phyloP scores from a whole-genome alignment of 139 green algal species.

The Closterium sp. region DNA sequence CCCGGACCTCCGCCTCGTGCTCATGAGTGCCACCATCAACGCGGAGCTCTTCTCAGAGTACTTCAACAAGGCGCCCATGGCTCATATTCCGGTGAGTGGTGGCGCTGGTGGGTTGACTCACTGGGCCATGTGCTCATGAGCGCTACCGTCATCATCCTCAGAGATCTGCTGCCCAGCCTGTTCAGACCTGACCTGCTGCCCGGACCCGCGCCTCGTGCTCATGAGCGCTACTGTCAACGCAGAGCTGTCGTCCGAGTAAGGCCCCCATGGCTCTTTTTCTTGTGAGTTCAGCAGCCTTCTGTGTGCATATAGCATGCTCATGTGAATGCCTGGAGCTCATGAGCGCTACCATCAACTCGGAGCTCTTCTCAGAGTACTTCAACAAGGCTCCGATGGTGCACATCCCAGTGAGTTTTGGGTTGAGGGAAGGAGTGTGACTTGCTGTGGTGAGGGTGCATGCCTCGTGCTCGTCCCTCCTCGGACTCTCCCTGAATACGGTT shows the following conservation, averaged over 20 bases:
- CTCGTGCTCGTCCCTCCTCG: no score
- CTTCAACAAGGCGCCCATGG: conserved; percentile 70
- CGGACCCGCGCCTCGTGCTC: conserved; percentile 58
- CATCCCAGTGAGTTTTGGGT: conserved; percentile 50
- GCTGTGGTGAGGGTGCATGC: no score
- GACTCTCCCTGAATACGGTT: no score
- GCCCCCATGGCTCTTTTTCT: conserved; percentile 66
- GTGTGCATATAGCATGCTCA: conserved; percentile 17
- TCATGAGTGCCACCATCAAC: conserved; percentile 85
- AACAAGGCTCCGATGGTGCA: conserved; percentile 64
- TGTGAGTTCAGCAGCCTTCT: conserved; percentile 8
- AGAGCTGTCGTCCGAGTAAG: conserved; percentile 34
- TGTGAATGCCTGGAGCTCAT: conserved; percentile 48
- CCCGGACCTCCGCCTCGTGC: conserved; percentile 54
- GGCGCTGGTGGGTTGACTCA: not conserved
- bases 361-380: conserved; percentile 61
- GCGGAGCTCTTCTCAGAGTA: conserved; percentile 61
- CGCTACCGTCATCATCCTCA: conserved; percentile 74
- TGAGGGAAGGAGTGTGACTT: no score
- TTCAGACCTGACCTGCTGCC: conserved; percentile 79
- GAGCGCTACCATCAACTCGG: conserved; percentile 65
- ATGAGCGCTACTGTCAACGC: conserved; percentile 79
- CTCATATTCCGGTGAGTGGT: conserved; percentile 61
- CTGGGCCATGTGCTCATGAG: conserved; percentile 70
- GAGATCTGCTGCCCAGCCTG: conserved; percentile 59